A percentile compares a stretch with the other conserved stretches of the same genome.
phyloP scores from a whole-genome alignment of 768 basidiomycete genomes.

The Mycena indigotica region DNA sequence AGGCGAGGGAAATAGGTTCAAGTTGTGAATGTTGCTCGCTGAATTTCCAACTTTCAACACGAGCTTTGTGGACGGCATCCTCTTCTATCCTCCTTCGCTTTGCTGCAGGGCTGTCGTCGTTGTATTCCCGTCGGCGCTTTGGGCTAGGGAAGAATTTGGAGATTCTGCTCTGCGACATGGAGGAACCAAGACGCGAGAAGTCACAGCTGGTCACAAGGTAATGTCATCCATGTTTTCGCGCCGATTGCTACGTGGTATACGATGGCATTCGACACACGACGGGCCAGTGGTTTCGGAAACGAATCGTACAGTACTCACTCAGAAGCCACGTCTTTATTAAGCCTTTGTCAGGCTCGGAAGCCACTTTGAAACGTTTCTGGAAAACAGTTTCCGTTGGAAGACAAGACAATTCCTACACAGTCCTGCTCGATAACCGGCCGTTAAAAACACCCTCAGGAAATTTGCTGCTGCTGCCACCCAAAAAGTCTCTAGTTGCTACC shows the following conservation, averaged over 20 bases:
- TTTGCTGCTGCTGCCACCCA: conserved; percentile 65
- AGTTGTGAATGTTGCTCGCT: neutral
- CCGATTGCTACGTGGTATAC: conserved; percentile 2
- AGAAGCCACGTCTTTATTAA: neutral
- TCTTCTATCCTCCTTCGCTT: neutral
- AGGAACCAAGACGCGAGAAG: neutral
- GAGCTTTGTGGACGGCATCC: conserved; percentile 1
- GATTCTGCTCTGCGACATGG: neutral
- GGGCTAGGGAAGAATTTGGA: neutral
- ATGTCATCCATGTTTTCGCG: neutral
- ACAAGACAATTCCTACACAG: conserved; percentile 50
- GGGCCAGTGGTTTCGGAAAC: conserved; percentile 59
- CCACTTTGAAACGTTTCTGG: conserved; percentile 91
- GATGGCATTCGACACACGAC: conserved; percentile 37
- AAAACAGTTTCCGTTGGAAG: conserved; percentile 80
- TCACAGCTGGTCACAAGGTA: too few relatives aligned
- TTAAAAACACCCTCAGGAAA: conserved; percentile 91
- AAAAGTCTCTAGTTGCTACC: conserved; percentile 73
- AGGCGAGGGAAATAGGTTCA: neutral
- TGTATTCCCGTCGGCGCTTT: neutral
- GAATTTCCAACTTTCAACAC: neutral
- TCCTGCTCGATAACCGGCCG: conserved; percentile 81
- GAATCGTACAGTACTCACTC: conserved; percentile 48
- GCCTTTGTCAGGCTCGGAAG: conserved; percentile 69
- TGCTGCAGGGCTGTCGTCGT: neutral